Evolutionary conservation across 2,329 filamentous ascomycete genomes (phyloP), one percentile per base, ranked within the genome.

Genomic region (Fusarium tricinctum): DNA sequence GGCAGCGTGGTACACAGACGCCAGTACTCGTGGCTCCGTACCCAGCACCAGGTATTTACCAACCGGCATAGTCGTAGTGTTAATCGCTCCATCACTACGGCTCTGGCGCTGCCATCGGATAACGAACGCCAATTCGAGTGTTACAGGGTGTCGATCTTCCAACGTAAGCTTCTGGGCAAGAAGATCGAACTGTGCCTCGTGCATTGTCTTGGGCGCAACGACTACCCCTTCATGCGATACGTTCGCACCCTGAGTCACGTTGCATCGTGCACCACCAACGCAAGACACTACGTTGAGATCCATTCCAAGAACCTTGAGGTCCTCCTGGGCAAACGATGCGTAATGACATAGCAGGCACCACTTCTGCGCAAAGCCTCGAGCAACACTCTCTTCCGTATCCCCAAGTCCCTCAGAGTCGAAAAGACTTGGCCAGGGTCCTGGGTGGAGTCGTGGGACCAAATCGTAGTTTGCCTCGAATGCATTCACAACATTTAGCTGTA

Each of bases 401-500:
- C 78, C 77, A 5, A 87, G 73, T 15, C 81, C 81, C 22, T 89
- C 85, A 19, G 86, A 82, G 52, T 89, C 85, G 78, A 98, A 99
- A 72, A 97, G 89, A 76, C 91, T 94, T 2, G 96, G 94, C 95
- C 96, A 99, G 4, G 88, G 84, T 48, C 91, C 90, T 0, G 86
- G 79, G 77, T 97, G 91, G 5, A 97, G 83, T 12, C 91, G 87
- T 13, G 96, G 94, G 14, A 90, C 85, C 65, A 98, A 88, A 66
- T 97, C 93, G 77, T 97, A 97, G 74, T 92, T 96, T 17, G 94
- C 92, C 79, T 97, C 94, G 73, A 99, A 98, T 0, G 95, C 93
- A 49, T 89, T 90, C 54, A 93, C 88, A 56, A 97, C 86, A 38
- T 89, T 86, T 7, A 98, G 78, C 53, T 91, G 89, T 39, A 92